phyloP scores from a whole-genome alignment of 176 grass and related monocot species.

The Carex littledalei region DNA sequence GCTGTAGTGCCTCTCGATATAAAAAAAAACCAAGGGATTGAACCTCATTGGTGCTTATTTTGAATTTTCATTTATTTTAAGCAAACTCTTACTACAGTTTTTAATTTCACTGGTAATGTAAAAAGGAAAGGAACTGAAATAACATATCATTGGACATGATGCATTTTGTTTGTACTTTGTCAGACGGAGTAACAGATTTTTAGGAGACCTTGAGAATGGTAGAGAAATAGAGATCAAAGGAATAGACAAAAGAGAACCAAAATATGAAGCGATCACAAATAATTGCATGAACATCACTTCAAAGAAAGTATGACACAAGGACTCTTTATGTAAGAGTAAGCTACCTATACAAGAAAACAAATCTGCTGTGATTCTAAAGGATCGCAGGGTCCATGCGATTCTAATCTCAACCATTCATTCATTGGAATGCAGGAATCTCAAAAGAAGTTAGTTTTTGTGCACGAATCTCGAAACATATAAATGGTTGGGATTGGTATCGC shows the following conservation, averaged over 20 bases:
- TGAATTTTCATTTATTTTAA: background rate
- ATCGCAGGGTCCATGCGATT: too few species aligned
- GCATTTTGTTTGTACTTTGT: background rate
- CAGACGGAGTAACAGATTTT: background rate
- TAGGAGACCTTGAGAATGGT: too few species aligned
- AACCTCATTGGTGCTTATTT: background rate
- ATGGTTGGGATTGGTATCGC: too few species aligned
- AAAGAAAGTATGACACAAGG: background rate
- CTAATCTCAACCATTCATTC: too few species aligned
- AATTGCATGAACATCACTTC: background rate
- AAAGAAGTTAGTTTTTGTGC: too few species aligned
- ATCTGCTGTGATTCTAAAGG: too few species aligned
- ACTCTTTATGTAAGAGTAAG: background rate
- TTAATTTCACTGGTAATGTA: background rate
- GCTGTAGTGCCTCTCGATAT: too few species aligned
- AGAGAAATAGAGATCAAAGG: background rate
- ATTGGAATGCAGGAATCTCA: too few species aligned
- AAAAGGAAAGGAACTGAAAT: background rate
- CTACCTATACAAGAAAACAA: background rate
- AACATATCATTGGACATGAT: background rate
- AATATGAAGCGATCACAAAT: background rate
- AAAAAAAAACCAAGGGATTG: background rate
- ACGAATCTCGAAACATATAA: too few species aligned
- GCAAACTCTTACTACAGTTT: background rate
- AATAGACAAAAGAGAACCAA: background rate